Base-by-base conservation (phyloP, 2,329 filamentous ascomycete genomes). In the Fusarium nelsonii region DNA sequence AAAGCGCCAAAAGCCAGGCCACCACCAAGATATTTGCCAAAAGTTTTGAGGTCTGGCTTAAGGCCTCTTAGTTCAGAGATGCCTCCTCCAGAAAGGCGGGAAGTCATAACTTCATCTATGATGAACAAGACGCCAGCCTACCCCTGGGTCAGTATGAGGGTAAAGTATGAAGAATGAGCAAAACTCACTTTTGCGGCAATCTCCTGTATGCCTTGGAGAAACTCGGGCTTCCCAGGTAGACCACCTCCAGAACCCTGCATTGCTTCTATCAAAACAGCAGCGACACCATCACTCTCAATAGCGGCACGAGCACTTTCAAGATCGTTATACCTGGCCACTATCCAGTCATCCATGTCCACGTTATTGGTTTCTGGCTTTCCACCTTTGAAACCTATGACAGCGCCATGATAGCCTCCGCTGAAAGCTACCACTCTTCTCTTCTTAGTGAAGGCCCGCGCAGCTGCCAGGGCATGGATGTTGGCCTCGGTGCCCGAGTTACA, bases 91-190 rank as follows among this genome's bases (percentile, higher is more conserved):
- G 73, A 74, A 30, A 91, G 77, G 3, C 90, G 83, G 5, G 87
- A 90, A 0, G 90, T 91, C 85, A 91, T 90, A 8, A 92, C 90
- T 77, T 93, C 91, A 74, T 93, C 91, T 15, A 91, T 79, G 36
- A 93, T 88, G 67, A 93, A 84, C 1, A 92, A 60, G 0, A 86
- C 86, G 3, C 84, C 85, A 0, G 81, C 77, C 72, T 83, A 18
- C 8, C 14, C 15, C 26, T 18, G 15, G 15, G 43, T 70, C 23
- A 66, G 33, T 16, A 18, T 26, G 12, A 15, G 15, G 37, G 32
- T 10, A 16, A 14, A 16, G 18, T 26, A 6, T 6, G 4, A 16
- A 20, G n/a, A 18, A 33, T 16, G 36, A 16, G 14, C 10, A 12
- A 18, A 10, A 57, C 68, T 66, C 43, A 74, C 75, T 53, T 80